Conservation (phyloP, 2,329 filamentous ascomycete species). For the Rutstroemia sp. region DNA sequence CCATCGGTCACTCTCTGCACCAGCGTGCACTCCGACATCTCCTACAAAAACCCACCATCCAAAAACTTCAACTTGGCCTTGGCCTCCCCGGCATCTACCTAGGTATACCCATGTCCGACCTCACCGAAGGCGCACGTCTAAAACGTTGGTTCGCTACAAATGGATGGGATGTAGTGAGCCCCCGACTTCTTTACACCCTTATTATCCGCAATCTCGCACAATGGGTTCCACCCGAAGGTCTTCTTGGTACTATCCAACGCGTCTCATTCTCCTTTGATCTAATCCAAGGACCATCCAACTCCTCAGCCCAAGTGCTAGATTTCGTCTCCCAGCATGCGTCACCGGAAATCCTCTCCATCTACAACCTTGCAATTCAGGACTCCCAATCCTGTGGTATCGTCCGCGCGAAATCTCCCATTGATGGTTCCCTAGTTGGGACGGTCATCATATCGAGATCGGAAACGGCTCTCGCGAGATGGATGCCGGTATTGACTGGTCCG, state of each 20-base stretch:
- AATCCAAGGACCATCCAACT: constrained; percentile 55
- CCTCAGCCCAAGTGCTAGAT: constrained; percentile 48
- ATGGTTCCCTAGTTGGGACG: constrained; percentile 55
- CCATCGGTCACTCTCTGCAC: constrained; percentile 84
- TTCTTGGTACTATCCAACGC: constrained; percentile 47
- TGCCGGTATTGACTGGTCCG: constrained; percentile 41
- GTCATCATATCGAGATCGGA: constrained; percentile 57
- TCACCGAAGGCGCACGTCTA: constrained; percentile 37
- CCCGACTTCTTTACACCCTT: constrained; percentile 56
- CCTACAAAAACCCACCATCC: constrained; percentile 65
- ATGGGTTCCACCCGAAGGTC: constrained; percentile 55
- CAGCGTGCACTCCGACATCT: constrained; percentile 74
- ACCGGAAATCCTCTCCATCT: constrained; percentile 58
- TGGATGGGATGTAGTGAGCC: constrained; percentile 72
- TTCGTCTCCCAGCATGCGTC: constrained; percentile 54
- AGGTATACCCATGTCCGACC: constrained; percentile 64
- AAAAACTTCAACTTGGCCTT: constrained; percentile 74
- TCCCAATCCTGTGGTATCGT: constrained; percentile 57
- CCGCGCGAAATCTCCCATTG: constrained; percentile 53
- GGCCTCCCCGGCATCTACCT: constrained; percentile 79
- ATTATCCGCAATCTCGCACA: constrained; percentile 50
- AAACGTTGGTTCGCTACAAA: constrained; percentile 83
- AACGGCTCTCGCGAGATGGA: constrained; percentile 51
- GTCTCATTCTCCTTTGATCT: constrained; percentile 54
- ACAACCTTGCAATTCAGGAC: constrained; percentile 55